These are phyloP conservation scores for Umbelopsis sp. DNA, from an alignment of 192 early-diverging fungal species.

Conservation along the genomic window DNA sequence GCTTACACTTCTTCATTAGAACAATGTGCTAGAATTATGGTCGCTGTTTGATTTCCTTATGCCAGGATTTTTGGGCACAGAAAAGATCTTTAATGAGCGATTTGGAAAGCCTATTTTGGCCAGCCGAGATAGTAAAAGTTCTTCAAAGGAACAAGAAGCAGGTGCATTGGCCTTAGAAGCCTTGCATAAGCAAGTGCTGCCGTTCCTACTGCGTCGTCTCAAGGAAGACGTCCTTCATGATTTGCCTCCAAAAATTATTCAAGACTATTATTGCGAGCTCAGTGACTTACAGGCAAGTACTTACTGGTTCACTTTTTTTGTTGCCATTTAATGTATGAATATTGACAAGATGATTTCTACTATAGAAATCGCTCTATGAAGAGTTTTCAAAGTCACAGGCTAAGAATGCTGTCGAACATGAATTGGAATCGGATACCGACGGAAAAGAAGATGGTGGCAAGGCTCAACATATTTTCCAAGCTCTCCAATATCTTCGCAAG, in stretches of 20 bases:
- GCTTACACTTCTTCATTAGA: conserved; percentile 46
- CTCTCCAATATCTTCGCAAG: conserved; percentile 93
- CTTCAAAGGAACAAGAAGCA: conserved; percentile 64
- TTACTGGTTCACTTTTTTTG: background rate
- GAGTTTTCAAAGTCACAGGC: conserved; percentile 82
- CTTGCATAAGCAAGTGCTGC: conserved; percentile 94
- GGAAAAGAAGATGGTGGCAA: conserved; percentile 42
- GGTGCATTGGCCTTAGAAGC: conserved; percentile 89
- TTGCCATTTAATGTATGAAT: background rate
- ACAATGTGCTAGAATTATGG: conserved; percentile 98
- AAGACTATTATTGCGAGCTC: conserved; percentile 98
- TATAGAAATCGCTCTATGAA: conserved; percentile 82
- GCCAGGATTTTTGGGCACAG: conserved; percentile 96
- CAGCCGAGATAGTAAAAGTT: conserved; percentile 86
- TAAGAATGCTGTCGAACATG: conserved; percentile 49
- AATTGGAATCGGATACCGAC: conserved; percentile 42
- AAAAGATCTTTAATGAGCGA: conserved; percentile 92
- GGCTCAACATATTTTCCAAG: conserved; percentile 95
- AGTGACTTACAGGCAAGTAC: conserved; percentile 75
- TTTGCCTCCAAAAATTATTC: conserved; percentile 98
- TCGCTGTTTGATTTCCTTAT: conserved; percentile 98
- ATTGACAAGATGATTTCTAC: background rate
- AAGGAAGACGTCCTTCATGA: conserved; percentile 98
- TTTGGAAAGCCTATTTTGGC: conserved; percentile 92
- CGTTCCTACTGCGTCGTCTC: conserved; percentile 93